Conservation (phyloP, 2,329 filamentous ascomycete species). For the Penicillium hesseltinei region DNA sequence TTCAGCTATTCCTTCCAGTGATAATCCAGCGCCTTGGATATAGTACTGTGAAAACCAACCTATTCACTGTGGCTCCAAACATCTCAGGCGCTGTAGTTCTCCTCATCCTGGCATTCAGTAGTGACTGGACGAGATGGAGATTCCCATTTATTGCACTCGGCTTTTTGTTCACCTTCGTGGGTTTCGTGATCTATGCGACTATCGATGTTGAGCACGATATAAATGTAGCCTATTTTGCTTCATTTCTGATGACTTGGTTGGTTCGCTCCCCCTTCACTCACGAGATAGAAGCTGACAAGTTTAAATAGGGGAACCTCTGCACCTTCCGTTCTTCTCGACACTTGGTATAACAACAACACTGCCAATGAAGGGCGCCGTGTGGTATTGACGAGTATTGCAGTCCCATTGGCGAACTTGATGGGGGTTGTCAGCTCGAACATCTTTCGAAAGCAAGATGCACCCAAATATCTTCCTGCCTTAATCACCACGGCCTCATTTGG, state of each 20-base stretch:
- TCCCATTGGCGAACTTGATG: constrained; percentile 71
- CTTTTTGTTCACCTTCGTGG: constrained; percentile 68
- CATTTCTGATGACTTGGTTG: constrained; percentile 73
- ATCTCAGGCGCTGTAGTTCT: constrained; percentile 68
- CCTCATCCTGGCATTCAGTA: constrained; percentile 66
- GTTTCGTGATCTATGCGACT: constrained; percentile 70
- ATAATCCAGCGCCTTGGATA: constrained; percentile 43
- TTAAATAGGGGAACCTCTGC: constrained; percentile 57
- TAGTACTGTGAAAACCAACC: constrained; percentile 62
- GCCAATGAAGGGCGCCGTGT: constrained; percentile 68
- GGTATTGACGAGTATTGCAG: constrained; percentile 64
- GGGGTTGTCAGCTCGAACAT: constrained; percentile 65
- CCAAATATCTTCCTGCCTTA: constrained; percentile 62
- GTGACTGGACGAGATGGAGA: constrained; percentile 60
- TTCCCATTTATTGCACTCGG: constrained; percentile 67
- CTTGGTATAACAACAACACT: constrained; percentile 75
- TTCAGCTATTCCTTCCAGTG: constrained; percentile 32
- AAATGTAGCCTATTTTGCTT: constrained; percentile 66
- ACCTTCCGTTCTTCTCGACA: constrained; percentile 58
- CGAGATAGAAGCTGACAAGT: neutral
- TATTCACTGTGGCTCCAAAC: constrained; percentile 67
- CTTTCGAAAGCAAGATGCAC: constrained; percentile 59
- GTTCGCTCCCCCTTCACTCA: neutral
- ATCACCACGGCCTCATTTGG: constrained; percentile 54
- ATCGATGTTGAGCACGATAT: constrained; percentile 58